Conservation (phyloP, 768 basidiomycete genomes). For the Tricholoma terreum region DNA sequence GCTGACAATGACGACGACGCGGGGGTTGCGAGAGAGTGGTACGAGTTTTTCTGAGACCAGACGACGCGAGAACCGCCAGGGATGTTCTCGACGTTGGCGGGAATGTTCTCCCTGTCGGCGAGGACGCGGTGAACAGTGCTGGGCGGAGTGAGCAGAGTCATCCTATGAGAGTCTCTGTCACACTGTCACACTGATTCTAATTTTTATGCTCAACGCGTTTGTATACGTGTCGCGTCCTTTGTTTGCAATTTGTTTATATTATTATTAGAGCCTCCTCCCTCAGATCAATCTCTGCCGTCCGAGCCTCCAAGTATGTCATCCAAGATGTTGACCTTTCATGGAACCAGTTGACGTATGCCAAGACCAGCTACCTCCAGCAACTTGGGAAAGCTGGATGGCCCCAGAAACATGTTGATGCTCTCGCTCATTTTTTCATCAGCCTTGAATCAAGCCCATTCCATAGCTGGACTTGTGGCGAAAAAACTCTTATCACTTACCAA, state of each 20-base stretch:
- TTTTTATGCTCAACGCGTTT: conserved; percentile 24
- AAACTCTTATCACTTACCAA: no score
- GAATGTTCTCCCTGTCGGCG: conserved; percentile 50
- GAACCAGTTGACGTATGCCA: no score
- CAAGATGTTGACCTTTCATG: no score
- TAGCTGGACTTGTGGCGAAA: no score
- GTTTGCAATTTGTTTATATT: conserved; percentile 19
- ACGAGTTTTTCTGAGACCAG: conserved; percentile 52
- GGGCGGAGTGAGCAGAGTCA: conserved; percentile 61
- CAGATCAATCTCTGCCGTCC: no score
- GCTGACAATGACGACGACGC: conserved; percentile 27
- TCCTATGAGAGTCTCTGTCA: conserved; percentile 20
- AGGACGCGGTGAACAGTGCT: conserved; percentile 45
- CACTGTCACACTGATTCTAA: conserved; percentile 16
- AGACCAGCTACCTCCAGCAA: no score
- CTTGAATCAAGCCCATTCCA: no score
- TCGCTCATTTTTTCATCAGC: no score
- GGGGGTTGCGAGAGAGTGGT: conserved; percentile 35
- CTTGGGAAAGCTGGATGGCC: no score
- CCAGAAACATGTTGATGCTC: no score
- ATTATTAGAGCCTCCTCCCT: no score
- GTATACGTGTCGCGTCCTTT: conserved; percentile 34
- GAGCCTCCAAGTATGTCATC: no score
- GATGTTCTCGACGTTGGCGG: conserved; percentile 15
- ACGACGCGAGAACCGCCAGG: conserved; percentile 37